These are phyloP conservation scores for Ceratocystis eucalypticola DNA, from an alignment of 2,329 filamentous ascomycete genomes.

Conservation along the genomic window DNA sequence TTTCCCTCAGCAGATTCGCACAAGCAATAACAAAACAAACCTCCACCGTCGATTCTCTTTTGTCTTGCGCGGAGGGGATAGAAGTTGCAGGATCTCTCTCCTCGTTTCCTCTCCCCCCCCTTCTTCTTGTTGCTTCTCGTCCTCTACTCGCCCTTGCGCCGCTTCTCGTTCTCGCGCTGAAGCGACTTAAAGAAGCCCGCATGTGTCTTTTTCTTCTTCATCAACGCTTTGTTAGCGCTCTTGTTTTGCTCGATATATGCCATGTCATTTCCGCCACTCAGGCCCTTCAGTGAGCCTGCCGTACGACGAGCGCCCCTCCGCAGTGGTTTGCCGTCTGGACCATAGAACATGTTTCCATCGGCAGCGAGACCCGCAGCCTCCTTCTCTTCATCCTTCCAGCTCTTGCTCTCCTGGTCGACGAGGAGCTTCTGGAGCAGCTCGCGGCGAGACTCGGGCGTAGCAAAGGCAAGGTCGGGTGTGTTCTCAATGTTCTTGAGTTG, in stretches of 20 bases:
- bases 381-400: constrained; percentile 20
- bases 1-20: background rate
- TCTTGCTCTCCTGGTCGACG: constrained; percentile 56
- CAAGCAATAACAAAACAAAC: background rate
- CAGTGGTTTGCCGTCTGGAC: constrained; percentile 19
- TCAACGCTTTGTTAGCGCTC: constrained; percentile 41
- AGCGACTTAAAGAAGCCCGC: constrained; percentile 32
- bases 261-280: constrained; percentile 91
- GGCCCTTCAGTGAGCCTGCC: constrained; percentile 70
- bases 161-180: constrained; percentile 28
- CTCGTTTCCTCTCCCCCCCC: background rate
- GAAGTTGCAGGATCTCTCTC: background rate
- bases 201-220: constrained; percentile 30
- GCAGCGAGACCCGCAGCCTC: constrained; percentile 15
- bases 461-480: constrained; percentile 66
- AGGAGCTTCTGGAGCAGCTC: constrained; percentile 82
- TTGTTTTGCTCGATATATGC: constrained; percentile 82
- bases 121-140: background rate
- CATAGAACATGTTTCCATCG: constrained; percentile 22
- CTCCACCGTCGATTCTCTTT: background rate
- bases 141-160: constrained; percentile 15
- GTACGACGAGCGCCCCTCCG: constrained; percentile 44
- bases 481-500: constrained; percentile 83
- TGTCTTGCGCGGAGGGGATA: too few relatives aligned
- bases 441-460: constrained; percentile 62